A percentile compares a stretch with the other conserved stretches of the same genome.
These are phyloP conservation scores for Catunica adiposa DNA, from an alignment of 2,329 filamentous ascomycete genomes.

Conservation along the genomic window DNA sequence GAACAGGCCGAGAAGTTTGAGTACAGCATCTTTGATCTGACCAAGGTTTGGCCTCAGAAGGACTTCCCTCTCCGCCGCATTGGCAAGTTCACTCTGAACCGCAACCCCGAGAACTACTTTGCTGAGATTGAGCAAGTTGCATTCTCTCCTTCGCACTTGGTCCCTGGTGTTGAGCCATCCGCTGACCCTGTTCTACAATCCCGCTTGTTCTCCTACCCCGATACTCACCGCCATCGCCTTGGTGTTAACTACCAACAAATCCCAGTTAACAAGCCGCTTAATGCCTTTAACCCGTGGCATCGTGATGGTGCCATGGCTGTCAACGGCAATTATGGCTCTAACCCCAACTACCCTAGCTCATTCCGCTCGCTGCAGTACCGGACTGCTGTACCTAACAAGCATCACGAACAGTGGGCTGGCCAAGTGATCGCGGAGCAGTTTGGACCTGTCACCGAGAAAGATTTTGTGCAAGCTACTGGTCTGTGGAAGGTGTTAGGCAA, in stretches of 20 bases:
- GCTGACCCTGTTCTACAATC: conserved; percentile 47
- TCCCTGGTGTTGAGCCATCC: conserved; percentile 45
- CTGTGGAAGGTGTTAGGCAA: conserved; percentile 34
- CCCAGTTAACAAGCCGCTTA: conserved; percentile 41
- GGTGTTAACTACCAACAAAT: conserved; percentile 49
- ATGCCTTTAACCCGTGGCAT: conserved; percentile 50
- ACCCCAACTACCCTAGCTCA: conserved; percentile 40
- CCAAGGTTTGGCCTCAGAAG: conserved; percentile 50
- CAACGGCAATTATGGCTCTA: conserved; percentile 45
- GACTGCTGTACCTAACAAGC: conserved; percentile 24
- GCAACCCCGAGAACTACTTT: conserved; percentile 51
- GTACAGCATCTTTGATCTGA: conserved; percentile 52
- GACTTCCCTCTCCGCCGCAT: conserved; percentile 45
- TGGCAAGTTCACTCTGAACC: conserved; percentile 47
- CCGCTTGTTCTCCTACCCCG: conserved; percentile 43
- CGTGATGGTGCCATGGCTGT: conserved; percentile 56
- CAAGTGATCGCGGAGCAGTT: conserved; percentile 28
- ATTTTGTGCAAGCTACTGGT: conserved; percentile 32
- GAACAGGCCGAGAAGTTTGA: conserved; percentile 43
- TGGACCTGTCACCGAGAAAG: conserved; percentile 29
- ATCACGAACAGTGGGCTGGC: conserved; percentile 33
- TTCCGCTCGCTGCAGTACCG: conserved; percentile 31
- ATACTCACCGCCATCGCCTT: conserved; percentile 46
- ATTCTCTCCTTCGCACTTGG: conserved; percentile 47
- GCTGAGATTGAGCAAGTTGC: conserved; percentile 52